Percentiles rank a stretch among this genome's conserved stretches.
These are phyloP conservation scores for Cyclotella cryptica DNA, from an alignment of 108 stramenopile species.

Conservation along the genomic window DNA sequence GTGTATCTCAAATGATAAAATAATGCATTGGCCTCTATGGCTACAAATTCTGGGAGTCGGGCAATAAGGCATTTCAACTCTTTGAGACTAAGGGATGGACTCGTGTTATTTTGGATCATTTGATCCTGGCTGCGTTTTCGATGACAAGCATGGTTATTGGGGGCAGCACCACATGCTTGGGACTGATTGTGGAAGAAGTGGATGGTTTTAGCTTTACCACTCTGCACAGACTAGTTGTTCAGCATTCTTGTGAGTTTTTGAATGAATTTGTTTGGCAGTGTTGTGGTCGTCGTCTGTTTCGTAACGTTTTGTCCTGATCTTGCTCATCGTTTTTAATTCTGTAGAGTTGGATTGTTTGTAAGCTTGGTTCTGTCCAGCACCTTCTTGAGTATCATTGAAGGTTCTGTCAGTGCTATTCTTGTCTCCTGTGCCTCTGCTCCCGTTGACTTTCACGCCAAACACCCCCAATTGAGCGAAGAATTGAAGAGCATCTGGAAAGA, in stretches of 20 bases:
- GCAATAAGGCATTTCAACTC: constrained; percentile 67
- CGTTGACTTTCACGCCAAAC: constrained; percentile 66
- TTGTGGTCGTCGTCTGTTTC: too few relatives aligned
- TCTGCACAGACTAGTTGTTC: constrained; percentile 63
- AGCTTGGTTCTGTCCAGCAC: constrained; percentile 62
- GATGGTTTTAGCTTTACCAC: constrained; percentile 75
- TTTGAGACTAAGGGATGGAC: constrained; percentile 82
- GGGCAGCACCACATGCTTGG: constrained; percentile 54
- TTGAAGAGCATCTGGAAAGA: constrained; percentile 62
- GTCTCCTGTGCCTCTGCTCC: constrained; percentile 86
- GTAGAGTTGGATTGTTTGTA: constrained; percentile 65
- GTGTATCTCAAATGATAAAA: too few relatives aligned
- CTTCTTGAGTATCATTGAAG: constrained; percentile 73
- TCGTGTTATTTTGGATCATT: constrained; percentile 73
- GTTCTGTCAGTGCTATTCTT: constrained; percentile 84
- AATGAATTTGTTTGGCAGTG: too few relatives aligned
- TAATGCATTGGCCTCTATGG: constrained; percentile 85
- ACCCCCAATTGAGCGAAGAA: constrained; percentile 64
- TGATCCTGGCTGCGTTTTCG: constrained; percentile 61
- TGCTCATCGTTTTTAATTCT: background rate
- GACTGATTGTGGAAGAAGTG: constrained; percentile 77
- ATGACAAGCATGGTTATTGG: constrained; percentile 63
- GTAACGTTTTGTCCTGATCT: constrained; percentile 15
- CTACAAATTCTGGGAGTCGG: constrained; percentile 73
- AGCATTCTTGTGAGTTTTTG: constrained; percentile 71